phyloP scores from a whole-genome alignment of 192 early-diverging fungal species.

The Backusella circina region DNA sequence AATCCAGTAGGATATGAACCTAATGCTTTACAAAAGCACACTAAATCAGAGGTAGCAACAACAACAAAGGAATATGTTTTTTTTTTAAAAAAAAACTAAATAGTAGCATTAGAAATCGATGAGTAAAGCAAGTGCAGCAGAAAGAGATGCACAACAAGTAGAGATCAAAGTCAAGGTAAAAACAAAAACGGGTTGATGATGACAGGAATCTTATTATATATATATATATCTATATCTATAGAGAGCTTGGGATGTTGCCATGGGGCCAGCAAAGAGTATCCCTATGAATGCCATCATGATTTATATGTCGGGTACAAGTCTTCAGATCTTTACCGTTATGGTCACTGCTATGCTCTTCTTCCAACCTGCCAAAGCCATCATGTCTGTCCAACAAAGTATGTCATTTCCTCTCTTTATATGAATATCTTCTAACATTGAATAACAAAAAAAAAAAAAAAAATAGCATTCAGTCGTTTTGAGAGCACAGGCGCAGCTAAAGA shows the following conservation, averaged over 20 bases:
- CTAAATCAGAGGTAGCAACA: conserved; percentile 5
- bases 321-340: conserved; percentile 96
- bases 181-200: background rate
- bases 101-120: conserved; percentile 9
- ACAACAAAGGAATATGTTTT: background rate
- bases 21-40: conserved; percentile 5
- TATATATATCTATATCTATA: conserved; percentile 32
- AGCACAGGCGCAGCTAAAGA: conserved; percentile 38
- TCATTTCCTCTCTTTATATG: no score
- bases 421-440: background rate
- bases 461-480: conserved; percentile 79
- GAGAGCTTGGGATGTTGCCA: conserved; percentile 97
- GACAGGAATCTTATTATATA: background rate
- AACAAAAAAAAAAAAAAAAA: background rate
- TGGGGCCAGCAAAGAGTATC: conserved; percentile 84
- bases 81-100: background rate
- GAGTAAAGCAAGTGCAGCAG: conserved; percentile 6
- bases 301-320: conserved; percentile 95
- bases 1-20: conserved; percentile 26
- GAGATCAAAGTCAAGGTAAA: conserved; percentile 28
- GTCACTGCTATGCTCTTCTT: conserved; percentile 95
- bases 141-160: conserved; percentile 16
- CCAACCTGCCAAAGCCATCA: conserved; percentile 75
- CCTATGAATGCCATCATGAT: conserved; percentile 99
- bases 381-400: conserved; percentile 63